phyloP scores from a whole-genome alignment of 75 land plant genomes.

The Cupressus sempervirens region DNA sequence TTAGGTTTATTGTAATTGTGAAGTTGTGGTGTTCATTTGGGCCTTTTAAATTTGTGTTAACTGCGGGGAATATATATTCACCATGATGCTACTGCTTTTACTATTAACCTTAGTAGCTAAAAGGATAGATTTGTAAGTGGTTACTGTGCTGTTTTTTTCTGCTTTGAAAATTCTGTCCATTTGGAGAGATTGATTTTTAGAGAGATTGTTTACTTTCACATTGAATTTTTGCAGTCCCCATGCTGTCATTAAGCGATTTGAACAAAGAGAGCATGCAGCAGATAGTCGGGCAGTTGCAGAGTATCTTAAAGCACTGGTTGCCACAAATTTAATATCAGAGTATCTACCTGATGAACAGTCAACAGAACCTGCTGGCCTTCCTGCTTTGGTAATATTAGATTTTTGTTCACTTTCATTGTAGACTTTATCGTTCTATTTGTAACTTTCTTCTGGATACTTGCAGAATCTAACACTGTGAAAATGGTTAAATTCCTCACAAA shows the following conservation, averaged over 20 bases:
- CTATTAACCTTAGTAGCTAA: background rate
- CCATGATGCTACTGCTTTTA: background rate
- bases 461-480: background rate
- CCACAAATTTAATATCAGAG: conserved; percentile 83
- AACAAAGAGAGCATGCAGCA: conserved; percentile 79
- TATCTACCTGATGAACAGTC: conserved; percentile 84
- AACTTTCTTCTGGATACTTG: background rate
- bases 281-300: conserved; percentile 86
- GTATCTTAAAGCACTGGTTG: conserved; percentile 88
- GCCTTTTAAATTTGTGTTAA: background rate
- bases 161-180: background rate
- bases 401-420: background rate
- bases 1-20: background rate
- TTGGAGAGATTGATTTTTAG: background rate
- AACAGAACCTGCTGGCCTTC: conserved; percentile 75
- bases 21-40: background rate
- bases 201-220: conserved; percentile 10
- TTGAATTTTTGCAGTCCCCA: conserved; percentile 65
- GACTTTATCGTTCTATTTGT: background rate
- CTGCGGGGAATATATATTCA: background rate
- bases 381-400: conserved; percentile 57
- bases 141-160: background rate
- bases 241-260: conserved; percentile 89
- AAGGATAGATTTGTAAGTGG: background rate
- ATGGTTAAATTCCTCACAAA: background rate